These are phyloP conservation scores for Capsella rubella DNA, from an alignment of 441 rosid species.

Conservation along the genomic window DNA sequence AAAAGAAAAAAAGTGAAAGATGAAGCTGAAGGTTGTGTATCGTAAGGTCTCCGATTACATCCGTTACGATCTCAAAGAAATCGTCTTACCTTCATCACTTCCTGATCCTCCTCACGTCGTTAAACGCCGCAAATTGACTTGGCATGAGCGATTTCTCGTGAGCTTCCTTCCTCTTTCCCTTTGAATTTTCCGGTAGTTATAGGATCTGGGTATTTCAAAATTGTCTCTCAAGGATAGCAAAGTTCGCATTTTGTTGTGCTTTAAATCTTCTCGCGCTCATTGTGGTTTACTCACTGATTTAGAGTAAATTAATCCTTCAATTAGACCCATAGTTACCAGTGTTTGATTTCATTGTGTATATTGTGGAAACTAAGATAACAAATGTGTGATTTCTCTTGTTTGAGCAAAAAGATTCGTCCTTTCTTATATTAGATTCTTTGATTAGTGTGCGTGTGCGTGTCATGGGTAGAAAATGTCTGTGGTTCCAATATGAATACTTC, in stretches of 20 bases:
- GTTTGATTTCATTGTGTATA: background rate
- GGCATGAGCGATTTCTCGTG: conserved; percentile 79
- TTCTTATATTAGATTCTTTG: conserved; percentile 2
- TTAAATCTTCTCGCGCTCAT: background rate
- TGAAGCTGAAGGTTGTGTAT: conserved; percentile 66
- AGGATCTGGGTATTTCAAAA: background rate
- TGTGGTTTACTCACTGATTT: background rate
- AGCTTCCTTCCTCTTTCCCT: conserved; percentile 11
- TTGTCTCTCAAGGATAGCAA: background rate
- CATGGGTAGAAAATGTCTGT: background rate
- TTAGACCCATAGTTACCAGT: background rate
- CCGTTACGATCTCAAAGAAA: conserved; percentile 85
- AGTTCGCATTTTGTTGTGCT: background rate
- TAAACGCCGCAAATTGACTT: conserved; percentile 78
- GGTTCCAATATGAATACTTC: background rate
- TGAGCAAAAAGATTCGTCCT: conserved; percentile 1
- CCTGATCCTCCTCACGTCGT: conserved; percentile 90
- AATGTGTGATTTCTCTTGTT: conserved; percentile 7
- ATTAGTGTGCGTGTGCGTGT: background rate
- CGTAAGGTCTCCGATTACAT: conserved; percentile 75
- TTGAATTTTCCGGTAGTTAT: background rate
- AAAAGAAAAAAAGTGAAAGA: conserved; percentile 16
- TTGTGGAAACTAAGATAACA: background rate
- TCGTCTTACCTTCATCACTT: conserved; percentile 85
- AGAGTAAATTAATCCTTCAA: background rate